A percentile compares a stretch with the other conserved stretches of the same genome.
Evolutionary conservation across 2,329 filamentous ascomycete species (phyloP).

Genomic region (Hortaea werneckii): DNA sequence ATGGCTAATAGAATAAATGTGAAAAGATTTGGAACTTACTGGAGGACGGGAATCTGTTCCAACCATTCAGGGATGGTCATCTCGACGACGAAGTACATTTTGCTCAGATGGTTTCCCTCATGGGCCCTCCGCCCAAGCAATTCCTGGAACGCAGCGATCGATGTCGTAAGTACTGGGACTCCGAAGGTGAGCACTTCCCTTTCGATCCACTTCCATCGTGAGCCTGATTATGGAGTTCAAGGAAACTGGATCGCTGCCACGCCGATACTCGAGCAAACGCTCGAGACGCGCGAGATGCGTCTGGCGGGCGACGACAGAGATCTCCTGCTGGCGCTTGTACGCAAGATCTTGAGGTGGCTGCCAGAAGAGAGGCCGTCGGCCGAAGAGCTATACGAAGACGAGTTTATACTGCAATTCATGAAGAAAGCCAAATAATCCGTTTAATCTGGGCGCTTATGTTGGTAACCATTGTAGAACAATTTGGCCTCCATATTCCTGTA

Average conservation of each 20-base stretch:
- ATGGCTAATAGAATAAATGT: no score
- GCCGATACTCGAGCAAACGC: conserved; percentile 21
- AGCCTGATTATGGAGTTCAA: conserved; percentile 1
- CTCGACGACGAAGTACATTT: not conserved
- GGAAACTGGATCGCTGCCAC: conserved; percentile 22
- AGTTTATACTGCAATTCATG: not conserved
- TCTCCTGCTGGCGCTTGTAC: conserved; percentile 24
- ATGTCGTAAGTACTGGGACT: conserved; percentile 19
- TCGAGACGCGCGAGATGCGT: conserved; percentile 19
- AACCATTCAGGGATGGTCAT: not conserved
- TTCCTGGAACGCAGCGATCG: conserved; percentile 26
- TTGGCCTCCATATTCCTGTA: no score
- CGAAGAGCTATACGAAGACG: conserved; percentile 13
- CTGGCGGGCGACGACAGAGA: conserved; percentile 23
- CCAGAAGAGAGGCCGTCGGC: conserved; percentile 16
- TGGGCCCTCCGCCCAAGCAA: conserved; percentile 27
- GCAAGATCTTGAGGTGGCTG: conserved; percentile 31
- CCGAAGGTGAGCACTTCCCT: conserved; percentile 18
- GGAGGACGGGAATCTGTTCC: not conserved
- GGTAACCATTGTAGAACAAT: no score
- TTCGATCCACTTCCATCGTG: not conserved
- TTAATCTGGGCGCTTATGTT: no score
- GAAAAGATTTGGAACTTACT: not conserved
- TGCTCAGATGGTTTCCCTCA: conserved; percentile 8
- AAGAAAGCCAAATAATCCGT: not conserved